Percentiles rank a stretch among this genome's conserved stretches.
phyloP scores from a whole-genome alignment of 495 filamentous ascomycete species.

The Platismatia glauca region DNA sequence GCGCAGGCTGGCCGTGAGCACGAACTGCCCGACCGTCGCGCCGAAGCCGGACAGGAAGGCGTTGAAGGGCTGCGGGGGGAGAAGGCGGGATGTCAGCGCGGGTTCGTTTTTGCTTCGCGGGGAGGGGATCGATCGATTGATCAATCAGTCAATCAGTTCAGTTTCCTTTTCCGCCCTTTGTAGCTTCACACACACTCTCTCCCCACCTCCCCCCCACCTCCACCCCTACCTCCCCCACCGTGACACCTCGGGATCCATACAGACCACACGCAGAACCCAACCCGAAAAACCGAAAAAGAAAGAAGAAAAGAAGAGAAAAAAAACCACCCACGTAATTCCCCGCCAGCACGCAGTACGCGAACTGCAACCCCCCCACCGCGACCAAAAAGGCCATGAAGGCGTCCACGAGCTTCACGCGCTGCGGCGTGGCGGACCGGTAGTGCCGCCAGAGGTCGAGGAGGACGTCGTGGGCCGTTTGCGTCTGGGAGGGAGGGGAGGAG shows the following conservation, averaged over 20 bases:
- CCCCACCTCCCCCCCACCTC: background rate
- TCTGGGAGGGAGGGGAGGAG: constrained; percentile 35
- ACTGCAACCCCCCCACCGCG: constrained; percentile 78
- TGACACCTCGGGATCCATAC: too few species aligned
- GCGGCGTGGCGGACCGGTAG: constrained; percentile 70
- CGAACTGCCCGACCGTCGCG: constrained; percentile 94
- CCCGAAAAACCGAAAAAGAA: too few species aligned
- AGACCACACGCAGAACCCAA: background rate
- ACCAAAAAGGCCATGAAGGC: constrained; percentile 86
- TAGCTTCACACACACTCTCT: background rate
- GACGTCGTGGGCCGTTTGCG: constrained; percentile 45
- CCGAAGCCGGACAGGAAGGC: constrained; percentile 93
- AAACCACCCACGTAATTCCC: constrained; percentile 77
- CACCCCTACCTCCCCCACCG: background rate
- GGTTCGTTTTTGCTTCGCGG: too few species aligned
- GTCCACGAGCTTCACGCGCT: constrained; percentile 88
- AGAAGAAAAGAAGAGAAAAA: background rate
- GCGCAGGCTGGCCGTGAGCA: constrained; percentile 78
- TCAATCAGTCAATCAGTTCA: too few species aligned
- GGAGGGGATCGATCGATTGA: too few species aligned
- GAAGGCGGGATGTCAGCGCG: too few species aligned
- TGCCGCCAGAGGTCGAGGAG: constrained; percentile 54
- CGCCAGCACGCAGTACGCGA: constrained; percentile 82
- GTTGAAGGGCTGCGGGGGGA: constrained; percentile 72
- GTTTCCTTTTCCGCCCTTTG: too few species aligned